phyloP scores from a whole-genome alignment of 176 grass and related monocot species.

The Oryza coarctata region DNA sequence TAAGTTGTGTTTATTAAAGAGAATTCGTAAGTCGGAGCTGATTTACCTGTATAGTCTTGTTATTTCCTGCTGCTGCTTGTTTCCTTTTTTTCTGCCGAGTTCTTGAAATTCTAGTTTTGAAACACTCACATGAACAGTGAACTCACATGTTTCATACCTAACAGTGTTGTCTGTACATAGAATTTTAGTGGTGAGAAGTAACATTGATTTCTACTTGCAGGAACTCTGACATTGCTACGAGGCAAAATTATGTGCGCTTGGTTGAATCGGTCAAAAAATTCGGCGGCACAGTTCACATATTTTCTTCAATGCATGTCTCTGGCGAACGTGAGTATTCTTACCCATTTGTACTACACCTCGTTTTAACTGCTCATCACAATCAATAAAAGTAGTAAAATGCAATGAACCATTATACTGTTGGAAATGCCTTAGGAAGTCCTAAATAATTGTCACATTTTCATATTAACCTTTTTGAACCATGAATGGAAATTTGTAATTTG shows the following conservation, averaged over 20 bases:
- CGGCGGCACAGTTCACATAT: slow-evolving; percentile 71
- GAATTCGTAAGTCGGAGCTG: slow-evolving; percentile 1
- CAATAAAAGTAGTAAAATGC: neutral
- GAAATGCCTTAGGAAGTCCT: neutral
- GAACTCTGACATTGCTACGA: slow-evolving; percentile 71
- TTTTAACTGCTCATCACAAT: neutral
- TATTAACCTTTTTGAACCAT: neutral
- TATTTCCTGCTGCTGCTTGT: neutral
- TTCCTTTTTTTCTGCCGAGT: slow-evolving; percentile 1
- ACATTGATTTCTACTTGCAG: slow-evolving; percentile 41
- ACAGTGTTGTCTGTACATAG: neutral
- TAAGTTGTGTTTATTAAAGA: slow-evolving; percentile 34
- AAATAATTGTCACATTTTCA: neutral
- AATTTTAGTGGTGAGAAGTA: slow-evolving; percentile 18
- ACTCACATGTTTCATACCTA: slow-evolving; percentile 3
- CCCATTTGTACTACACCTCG: neutral
- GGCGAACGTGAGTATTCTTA: slow-evolving; percentile 74
- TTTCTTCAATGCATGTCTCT: slow-evolving; percentile 95
- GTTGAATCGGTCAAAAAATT: slow-evolving; percentile 77
- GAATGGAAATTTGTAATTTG: neutral
- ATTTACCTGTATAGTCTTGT: neutral
- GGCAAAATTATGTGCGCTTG: slow-evolving; percentile 73
- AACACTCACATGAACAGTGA: neutral
- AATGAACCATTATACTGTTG: neutral
- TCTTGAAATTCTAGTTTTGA: neutral